phyloP scores from a whole-genome alignment of 2,329 filamentous ascomycete species.

The Colletotrichum spaethianum region DNA sequence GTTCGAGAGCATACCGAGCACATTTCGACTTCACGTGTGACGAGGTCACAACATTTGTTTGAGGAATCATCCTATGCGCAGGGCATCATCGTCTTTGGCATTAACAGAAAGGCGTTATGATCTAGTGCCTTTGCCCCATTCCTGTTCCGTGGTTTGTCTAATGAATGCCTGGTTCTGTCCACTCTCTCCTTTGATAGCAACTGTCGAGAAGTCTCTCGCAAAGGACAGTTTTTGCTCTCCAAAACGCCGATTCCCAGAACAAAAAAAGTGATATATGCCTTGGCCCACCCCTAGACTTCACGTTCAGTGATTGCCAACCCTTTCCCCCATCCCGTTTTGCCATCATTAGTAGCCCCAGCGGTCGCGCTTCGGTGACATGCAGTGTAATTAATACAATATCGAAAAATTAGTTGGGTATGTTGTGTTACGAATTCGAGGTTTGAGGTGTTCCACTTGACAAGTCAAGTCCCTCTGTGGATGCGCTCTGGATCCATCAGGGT shows the following conservation, averaged over 20 bases:
- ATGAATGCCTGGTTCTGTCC: constrained; percentile 5
- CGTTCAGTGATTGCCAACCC: not conserved
- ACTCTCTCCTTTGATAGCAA: constrained; percentile 2
- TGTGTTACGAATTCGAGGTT: not conserved
- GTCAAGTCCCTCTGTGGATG: not conserved
- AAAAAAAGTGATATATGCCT: constrained; percentile 10
- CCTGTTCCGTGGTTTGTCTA: constrained; percentile 17
- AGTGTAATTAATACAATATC: constrained; percentile 37
- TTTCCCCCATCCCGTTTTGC: constrained; percentile 1
- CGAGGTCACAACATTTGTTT: not conserved
- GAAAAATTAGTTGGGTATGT: constrained; percentile 31
- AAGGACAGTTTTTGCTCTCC: constrained; percentile 33
- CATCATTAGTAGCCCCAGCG: constrained; percentile 32
- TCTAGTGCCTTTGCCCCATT: constrained; percentile 20
- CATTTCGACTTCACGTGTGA: not conserved
- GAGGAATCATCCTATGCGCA: not conserved
- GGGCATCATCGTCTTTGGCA: constrained; percentile 20
- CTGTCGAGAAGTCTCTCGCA: not conserved
- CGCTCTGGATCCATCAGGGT: no score
- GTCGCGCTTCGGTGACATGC: constrained; percentile 2
- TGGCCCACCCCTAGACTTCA: constrained; percentile 3
- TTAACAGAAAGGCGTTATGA: constrained; percentile 7
- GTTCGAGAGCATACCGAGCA: no score
- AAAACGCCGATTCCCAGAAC: constrained; percentile 29
- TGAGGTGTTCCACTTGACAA: not conserved